These are phyloP conservation scores for Lichtheimia hyalospora DNA, from an alignment of 371 early-diverging fungal genomes.

Conservation along the genomic window DNA sequence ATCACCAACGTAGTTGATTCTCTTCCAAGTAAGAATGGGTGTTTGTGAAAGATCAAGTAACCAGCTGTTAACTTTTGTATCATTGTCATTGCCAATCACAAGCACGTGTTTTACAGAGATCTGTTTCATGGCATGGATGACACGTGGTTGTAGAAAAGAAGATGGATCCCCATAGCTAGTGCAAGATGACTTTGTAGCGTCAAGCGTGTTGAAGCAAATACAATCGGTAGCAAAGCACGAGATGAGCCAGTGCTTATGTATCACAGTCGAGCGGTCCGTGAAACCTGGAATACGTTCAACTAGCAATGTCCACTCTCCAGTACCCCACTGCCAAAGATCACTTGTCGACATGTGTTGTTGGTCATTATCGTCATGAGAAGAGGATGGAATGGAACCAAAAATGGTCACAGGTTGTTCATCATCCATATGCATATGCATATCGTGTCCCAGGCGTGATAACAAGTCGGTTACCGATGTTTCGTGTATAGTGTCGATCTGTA, in stretches of 20 bases:
- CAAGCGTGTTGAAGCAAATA: not conserved
- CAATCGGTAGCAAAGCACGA: conserved; percentile 24
- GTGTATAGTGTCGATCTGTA: not conserved
- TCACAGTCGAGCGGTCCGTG: conserved; percentile 20
- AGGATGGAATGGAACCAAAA: not conserved
- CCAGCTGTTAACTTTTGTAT: conserved; percentile 9
- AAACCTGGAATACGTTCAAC: conserved; percentile 2
- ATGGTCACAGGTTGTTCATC: not conserved
- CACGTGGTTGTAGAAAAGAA: no score
- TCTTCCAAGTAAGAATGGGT: conserved; percentile 14
- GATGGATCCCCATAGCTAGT: no score
- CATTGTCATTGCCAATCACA: no score
- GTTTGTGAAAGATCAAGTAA: conserved; percentile 10
- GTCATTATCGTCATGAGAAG: no score
- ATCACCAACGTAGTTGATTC: no score
- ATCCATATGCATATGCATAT: no score
- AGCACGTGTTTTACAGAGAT: no score
- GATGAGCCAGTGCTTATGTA: conserved; percentile 18
- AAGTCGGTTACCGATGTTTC: no score
- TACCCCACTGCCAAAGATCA: not conserved
- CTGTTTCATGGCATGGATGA: no score
- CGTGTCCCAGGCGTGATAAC: no score
- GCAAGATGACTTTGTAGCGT: no score
- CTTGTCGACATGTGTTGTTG: not conserved
- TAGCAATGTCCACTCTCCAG: not conserved